A percentile compares a stretch with the other conserved stretches of the same genome.
Conservation (phyloP, 352 stramenopile species). For the Phytophthora pseudosyringae region DNA sequence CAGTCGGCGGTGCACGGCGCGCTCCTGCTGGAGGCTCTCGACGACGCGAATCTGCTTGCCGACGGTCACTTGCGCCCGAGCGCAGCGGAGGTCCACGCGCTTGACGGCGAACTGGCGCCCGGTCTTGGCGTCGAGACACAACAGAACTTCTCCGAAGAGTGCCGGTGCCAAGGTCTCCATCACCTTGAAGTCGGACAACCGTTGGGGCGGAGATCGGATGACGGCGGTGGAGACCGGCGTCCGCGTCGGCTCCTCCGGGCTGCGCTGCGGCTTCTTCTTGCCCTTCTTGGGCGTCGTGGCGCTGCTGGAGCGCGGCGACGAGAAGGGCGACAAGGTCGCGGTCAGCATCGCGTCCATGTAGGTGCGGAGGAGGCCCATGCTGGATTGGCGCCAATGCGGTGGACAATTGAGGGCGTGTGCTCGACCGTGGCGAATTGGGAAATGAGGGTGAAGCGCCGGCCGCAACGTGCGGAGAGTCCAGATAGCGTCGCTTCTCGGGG, state of each 20-base stretch:
- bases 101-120: slow-evolving; percentile 59
- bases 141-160: slow-evolving; percentile 63
- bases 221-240: slow-evolving; percentile 13
- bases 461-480: slow-evolving; percentile 17
- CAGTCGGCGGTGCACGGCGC: slow-evolving; percentile 51
- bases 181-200: slow-evolving; percentile 47
- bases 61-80: slow-evolving; percentile 45
- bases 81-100: slow-evolving; percentile 48
- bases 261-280: slow-evolving; percentile 20
- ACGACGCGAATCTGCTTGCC: slow-evolving; percentile 44
- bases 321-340: slow-evolving; percentile 34
- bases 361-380: slow-evolving; percentile 41
- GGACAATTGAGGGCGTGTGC: slow-evolving; percentile 16
- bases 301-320: slow-evolving; percentile 12
- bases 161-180: slow-evolving; percentile 51
- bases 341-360: slow-evolving; percentile 44
- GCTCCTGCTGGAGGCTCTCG: slow-evolving; percentile 59
- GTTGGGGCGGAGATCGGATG: slow-evolving; percentile 34
- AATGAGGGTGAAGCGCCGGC: slow-evolving; percentile 26
- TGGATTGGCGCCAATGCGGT: not conserved
- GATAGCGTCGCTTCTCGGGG: slow-evolving; percentile 30
- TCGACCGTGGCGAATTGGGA: slow-evolving; percentile 15
- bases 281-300: slow-evolving; percentile 28
- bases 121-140: slow-evolving; percentile 50
- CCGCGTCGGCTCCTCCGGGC: slow-evolving; percentile 2